Evolutionary conservation across 257 asterid species (phyloP), one percentile per base, ranked within the genome.

Genomic region (Ocimum tenuiflorum): DNA sequence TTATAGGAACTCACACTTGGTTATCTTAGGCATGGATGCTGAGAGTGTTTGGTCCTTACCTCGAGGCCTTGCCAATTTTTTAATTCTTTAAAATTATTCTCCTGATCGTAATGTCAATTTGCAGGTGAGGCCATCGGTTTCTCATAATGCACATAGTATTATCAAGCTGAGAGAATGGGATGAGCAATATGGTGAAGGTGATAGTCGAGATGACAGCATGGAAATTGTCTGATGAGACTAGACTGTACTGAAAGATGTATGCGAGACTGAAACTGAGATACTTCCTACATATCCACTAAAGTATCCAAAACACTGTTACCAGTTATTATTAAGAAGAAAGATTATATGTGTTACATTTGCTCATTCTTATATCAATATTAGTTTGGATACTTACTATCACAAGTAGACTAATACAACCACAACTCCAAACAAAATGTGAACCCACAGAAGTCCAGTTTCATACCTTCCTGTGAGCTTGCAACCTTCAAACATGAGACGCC

Each of bases 181-280:
- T 19, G 96, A 86, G 58, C 90, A 74, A 57, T 88, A 84, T 19
- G 96, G 96, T 0, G 96, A 86, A 77, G 92, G 88, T 48, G 96
- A 91, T 67, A 86, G n/a, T 10, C 22, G 2, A 14, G 19, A 6
- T 15, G 12, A 11, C 20, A 12, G 17, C 0, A 3, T 3, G 13
- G 12, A 14, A 13, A 45, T 6, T 45, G n/a, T 6, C 7, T n/a
- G n/a, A 20, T n/a, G 0, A 20, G 50, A 45, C 6, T 19, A 45
- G 52, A 15, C 45, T 2, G 0, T 3, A 10, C 45, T 39, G 45
- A 39, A 36, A 36, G 42, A 36, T 7, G 42, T 36, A 1, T 36
- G 8, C 1, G 42, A 0, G 7, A 39, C 3, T 9, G 45, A 13
- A 9, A 11, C n/a, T 39, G 13, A 39, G 45, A 39, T n/a, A 39